Evolutionary conservation across 1,284 basidiomycete genomes (phyloP), one percentile per base, ranked within the genome.

Genomic region (Malassezia cuniculi): DNA sequence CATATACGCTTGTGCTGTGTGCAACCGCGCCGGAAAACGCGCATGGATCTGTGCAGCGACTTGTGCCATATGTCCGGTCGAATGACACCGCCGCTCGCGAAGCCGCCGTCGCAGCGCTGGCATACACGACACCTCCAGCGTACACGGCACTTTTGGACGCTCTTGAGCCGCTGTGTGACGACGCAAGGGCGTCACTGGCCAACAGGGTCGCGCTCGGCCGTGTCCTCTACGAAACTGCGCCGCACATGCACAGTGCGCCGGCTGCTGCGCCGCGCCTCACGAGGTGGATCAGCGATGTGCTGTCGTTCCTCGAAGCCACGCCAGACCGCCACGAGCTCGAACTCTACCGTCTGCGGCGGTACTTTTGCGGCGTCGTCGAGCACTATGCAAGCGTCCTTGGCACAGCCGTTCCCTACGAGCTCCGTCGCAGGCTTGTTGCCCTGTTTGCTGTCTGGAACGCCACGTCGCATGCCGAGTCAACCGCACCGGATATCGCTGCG

Each of bases 381-480:
- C 77, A 80, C 38, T 73, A n/a, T 93, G 6, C 86, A 87, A 50
- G 80, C 85, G 47, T 80, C 77, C 10, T 69, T 85, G 12, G 77
- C 78, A 5, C 76, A 75, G 28, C 83, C 63, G 78, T 85, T 38
- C 78, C 81, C 4, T 71, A 76, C 6, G 77, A 83, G 39, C 78
- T 80, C 69, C 79, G 85, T 54, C 72, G 86, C 6, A 76, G 79
- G 6, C 71, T 94, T 34, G 93, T 85, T 68, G 76, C 80, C 31
- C 71, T 86, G 28, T 89, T 86, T 57, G 82, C 86, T 65, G 86
- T 90, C 54, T 94, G 89, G 89, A 90, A 87, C 65, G 79, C 25
- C 82, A 53, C 75, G 83, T 38, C 85, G 83, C 6, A 76, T 78
- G 32, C 77, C 84, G 54, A 76, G 78, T 1, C 83, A 46, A 71